Percentiles rank a stretch among this genome's conserved stretches.
Evolutionary conservation across 768 basidiomycete species (phyloP).

Genomic region (Phanerochaete sordida): DNA sequence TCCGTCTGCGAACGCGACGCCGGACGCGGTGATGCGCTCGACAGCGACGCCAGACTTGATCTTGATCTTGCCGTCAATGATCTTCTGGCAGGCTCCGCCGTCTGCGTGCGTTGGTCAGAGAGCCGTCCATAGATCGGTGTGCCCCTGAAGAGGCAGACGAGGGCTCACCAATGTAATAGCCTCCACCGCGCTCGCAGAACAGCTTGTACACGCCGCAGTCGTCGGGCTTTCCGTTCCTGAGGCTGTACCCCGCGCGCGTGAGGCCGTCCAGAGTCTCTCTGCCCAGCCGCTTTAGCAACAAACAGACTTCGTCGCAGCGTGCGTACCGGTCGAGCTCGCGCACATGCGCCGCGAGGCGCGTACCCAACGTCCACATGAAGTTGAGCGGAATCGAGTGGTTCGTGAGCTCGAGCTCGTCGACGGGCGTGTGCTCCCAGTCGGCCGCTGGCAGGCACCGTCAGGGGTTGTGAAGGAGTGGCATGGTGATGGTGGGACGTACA

Average conservation of each 20-base stretch:
- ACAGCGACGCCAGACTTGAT: conserved; percentile 36
- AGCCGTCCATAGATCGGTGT: too few species aligned
- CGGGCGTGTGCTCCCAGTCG: conserved; percentile 43
- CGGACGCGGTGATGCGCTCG: conserved; percentile 24
- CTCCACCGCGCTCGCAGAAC: conserved; percentile 20
- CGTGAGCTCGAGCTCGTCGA: conserved; percentile 53
- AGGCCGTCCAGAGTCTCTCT: conserved; percentile 55
- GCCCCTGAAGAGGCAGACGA: too few species aligned
- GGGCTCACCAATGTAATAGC: too few species aligned
- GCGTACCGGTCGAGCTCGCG: conserved; percentile 7
- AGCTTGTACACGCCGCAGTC: conserved; percentile 42
- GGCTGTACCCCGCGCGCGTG: conserved; percentile 52
- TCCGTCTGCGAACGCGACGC: conserved; percentile 20
- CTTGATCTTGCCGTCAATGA: conserved; percentile 49
- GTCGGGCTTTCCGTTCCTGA: conserved; percentile 46
- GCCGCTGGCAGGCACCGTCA: conserved; percentile 19
- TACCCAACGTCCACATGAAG: background rate
- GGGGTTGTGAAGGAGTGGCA: conserved; percentile 5
- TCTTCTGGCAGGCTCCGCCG: conserved; percentile 38
- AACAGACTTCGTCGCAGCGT: conserved; percentile 5
- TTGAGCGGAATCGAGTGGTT: conserved; percentile 42
- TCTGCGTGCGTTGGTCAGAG: too few species aligned
- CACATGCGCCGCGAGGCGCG: conserved; percentile 11
- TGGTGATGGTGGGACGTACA: conserved; percentile 17
- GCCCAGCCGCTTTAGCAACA: conserved; percentile 20